A percentile compares a stretch with the other conserved stretches of the same genome.
Conservation (phyloP, 2,329 filamentous ascomycete genomes). For the Chaetomium sp. region DNA sequence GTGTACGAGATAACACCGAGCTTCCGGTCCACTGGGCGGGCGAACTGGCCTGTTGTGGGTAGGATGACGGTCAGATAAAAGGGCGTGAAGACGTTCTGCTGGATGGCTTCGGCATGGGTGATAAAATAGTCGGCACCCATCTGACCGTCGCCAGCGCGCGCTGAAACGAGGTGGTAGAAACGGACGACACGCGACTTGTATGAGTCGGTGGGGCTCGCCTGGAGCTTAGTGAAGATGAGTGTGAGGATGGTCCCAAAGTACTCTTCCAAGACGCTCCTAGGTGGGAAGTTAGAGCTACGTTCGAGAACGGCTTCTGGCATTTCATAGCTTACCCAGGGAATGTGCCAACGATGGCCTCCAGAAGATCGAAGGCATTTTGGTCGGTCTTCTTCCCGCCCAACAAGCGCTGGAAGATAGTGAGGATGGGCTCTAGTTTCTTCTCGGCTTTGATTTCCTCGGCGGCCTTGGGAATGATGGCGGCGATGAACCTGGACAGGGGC, state of each 20-base stretch:
- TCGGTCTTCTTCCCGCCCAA: constrained; percentile 78
- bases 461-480: constrained; percentile 75
- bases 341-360: constrained; percentile 70
- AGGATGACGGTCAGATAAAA: constrained; percentile 86
- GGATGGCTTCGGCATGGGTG: constrained; percentile 71
- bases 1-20: constrained; percentile 87
- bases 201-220: constrained; percentile 64
- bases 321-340: constrained; percentile 59
- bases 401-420: constrained; percentile 95
- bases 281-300: constrained; percentile 17
- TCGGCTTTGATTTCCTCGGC: constrained; percentile 65
- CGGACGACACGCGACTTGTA: constrained; percentile 83
- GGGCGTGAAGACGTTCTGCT: constrained; percentile 71
- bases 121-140: constrained; percentile 91
- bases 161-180: constrained; percentile 89
- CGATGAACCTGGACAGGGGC: constrained; percentile 76
- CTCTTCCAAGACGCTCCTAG: constrained; percentile 57
- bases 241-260: constrained; percentile 77
- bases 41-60: constrained; percentile 80
- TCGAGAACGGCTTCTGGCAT: not conserved
- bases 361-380: constrained; percentile 77
- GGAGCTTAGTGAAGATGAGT: constrained; percentile 71
- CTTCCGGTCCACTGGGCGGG: constrained; percentile 84
- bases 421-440: constrained; percentile 76
- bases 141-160: constrained; percentile 64